Conservation (phyloP, 768 basidiomycete species). For the Xerocomus spinulosus region DNA sequence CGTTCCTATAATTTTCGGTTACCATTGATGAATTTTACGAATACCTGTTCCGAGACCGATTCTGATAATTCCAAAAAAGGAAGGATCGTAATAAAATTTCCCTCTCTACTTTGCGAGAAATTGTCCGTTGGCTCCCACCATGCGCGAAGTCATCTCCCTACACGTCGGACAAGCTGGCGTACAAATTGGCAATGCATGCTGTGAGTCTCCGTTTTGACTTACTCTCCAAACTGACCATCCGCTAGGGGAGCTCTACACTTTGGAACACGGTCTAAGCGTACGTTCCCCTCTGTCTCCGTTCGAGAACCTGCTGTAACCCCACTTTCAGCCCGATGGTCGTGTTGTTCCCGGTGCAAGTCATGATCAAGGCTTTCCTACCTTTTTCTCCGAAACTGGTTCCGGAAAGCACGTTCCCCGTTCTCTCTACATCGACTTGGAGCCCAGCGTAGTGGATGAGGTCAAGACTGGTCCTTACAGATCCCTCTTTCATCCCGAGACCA, state of each 20-base stretch:
- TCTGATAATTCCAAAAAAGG: conserved; percentile 28
- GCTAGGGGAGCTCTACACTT: conserved; percentile 94
- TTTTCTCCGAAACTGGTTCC: conserved; percentile 93
- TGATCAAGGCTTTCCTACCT: conserved; percentile 92
- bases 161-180: conserved; percentile 98
- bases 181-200: conserved; percentile 94
- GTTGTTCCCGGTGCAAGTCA: conserved; percentile 49
- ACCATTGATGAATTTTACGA: conserved; percentile 34
- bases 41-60: conserved; percentile 16
- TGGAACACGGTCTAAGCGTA: conserved; percentile 95
- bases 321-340: conserved; percentile 82
- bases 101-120: no score
- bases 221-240: conserved; percentile 9
- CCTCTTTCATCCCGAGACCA: conserved; percentile 95
- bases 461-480: conserved; percentile 87
- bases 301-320: conserved; percentile 12
- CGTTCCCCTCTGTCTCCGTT: conserved; percentile 29
- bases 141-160: conserved; percentile 94
- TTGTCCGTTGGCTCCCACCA: conserved; percentile 32
- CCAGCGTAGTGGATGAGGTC: conserved; percentile 93
- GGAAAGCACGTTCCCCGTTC: conserved; percentile 97
- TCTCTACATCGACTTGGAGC: conserved; percentile 94
- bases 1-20: conserved; percentile 25
- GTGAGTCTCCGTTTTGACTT: conserved; percentile 44
- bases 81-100: conserved; percentile 20